A percentile compares a stretch with the other conserved stretches of the same genome.
phyloP scores from a whole-genome alignment of 805 yeast species.

The Nakazawaea populi region DNA sequence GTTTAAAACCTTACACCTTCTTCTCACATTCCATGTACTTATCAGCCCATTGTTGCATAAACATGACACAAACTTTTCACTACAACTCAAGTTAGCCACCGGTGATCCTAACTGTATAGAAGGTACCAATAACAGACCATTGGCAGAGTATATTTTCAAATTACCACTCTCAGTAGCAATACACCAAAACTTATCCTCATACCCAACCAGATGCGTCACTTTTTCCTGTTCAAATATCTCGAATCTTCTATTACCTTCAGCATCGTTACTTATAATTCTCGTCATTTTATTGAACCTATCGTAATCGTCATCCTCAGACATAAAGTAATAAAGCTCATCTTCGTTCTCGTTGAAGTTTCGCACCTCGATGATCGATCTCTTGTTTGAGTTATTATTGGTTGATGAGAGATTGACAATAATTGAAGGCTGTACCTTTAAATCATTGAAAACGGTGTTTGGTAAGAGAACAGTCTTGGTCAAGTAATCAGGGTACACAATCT shows the following conservation, averaged over 20 bases:
- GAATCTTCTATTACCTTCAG: slow-evolving; percentile 27
- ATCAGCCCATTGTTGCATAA: slow-evolving; percentile 47
- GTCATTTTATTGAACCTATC: slow-evolving; percentile 22
- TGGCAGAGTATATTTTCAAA: slow-evolving; percentile 36
- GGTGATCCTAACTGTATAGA: slow-evolving; percentile 46
- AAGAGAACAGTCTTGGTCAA: slow-evolving; percentile 18
- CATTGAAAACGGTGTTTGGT: slow-evolving; percentile 23
- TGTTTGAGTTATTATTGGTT: slow-evolving; percentile 12
- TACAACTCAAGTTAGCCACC: slow-evolving; percentile 31
- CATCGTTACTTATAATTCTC: slow-evolving; percentile 26
- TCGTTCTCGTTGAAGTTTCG: slow-evolving; percentile 29
- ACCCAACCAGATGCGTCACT: slow-evolving; percentile 39
- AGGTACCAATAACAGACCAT: slow-evolving; percentile 42
- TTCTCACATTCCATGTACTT: slow-evolving; percentile 42
- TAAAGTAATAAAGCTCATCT: slow-evolving; percentile 23
- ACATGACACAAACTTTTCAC: slow-evolving; percentile 29
- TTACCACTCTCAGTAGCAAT: slow-evolving; percentile 56
- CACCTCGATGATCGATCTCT: slow-evolving; percentile 30
- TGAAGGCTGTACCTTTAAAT: slow-evolving; percentile 23
- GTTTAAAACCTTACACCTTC: slow-evolving; percentile 27
- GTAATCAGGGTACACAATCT: slow-evolving; percentile 24
- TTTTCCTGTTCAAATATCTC: slow-evolving; percentile 42
- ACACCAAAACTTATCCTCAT: slow-evolving; percentile 37
- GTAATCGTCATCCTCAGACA: slow-evolving; percentile 13
- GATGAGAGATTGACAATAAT: slow-evolving; percentile 20